Base-by-base conservation (phyloP, 352 stramenopile genomes). In the Phytopythium boreale region DNA sequence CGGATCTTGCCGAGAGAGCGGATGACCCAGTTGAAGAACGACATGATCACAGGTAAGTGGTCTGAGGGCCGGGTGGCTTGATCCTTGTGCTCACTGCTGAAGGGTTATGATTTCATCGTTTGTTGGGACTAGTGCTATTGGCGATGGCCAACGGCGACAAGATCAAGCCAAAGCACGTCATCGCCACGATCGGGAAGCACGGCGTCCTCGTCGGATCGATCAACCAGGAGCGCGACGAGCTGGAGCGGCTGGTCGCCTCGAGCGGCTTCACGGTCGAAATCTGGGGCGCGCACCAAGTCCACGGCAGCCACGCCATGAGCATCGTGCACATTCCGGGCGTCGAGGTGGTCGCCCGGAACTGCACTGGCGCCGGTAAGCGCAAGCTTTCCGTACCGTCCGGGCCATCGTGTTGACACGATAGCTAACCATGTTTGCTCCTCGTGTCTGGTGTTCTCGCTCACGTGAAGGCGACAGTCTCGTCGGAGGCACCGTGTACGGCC, bases 101-200 rank as follows among this genome's bases (percentile, higher is more conserved):
- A 24, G 20, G 4, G 39, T 20, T 60, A 7, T 51, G 7, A 10
- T 46, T n/a, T 11, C 5, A 9, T 0, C 20, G 22, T 8, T 11
- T 15, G 41, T 46, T 27, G 6, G 7, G 7, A 50, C 60, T 63
- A 87, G 79, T 85, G 50, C 60, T 93, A 14, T 61, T 89, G 24
- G 79, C 75, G 14, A 93, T 93, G 83, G 81, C 80, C 55, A 66
- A 68, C 41, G 64, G 75, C 14, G 71, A 91, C 58, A 80, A 57
- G 2, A 69, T 56, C 20, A 82, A 67, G 29, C 56, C 76, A 20
- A 90, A 87, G 64, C 80, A 93, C 49, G 72, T 95, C 36, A 69
- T 95, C 46, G 83, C 95, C 11, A 96, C 88, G 12, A 64, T 95
- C 24, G 88, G 88, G 44, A 86, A 87, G 59, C 74, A 91, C 51